Evolutionary conservation across 305 asterid species (phyloP), one percentile per base, ranked within the genome.

Genomic region (Lippia alba): DNA sequence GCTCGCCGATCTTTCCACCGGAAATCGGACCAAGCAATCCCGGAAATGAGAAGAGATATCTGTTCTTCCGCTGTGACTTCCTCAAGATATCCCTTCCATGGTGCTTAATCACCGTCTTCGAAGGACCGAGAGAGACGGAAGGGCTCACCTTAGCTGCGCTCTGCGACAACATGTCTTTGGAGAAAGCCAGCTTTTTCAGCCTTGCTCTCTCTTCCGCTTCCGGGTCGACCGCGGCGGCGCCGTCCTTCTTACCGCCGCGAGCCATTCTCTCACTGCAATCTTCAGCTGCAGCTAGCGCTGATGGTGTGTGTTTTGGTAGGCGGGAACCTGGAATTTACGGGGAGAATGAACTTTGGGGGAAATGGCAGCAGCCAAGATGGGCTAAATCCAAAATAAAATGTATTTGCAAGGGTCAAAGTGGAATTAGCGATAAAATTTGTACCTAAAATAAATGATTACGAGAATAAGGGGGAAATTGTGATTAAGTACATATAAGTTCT

Each of bases 1-100:
- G 92, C 63, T 89, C 95, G 62, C 97, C 97, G 18, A 89, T 83
- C 75, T 89, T 92, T 3, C 97, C 98, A 10, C 97, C 95, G 6
- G 96, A 84, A 70, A 90, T 57, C 12, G 97, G 89, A 17, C 80
- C 93, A 12, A 92, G 79, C 15, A 84, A 87, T 18, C 93, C 98
- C 8, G 91, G 95, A 65, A 91, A 89, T 11, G 95, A 91, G 86
- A 86, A 91, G n/a, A 90, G 80, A 46, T 74, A 83, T 11, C 74
- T 81, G 77, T 80, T 92, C 80, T 86, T 90, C 71, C 95, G 80
- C 59, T 90, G 97, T 1, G 96, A 92, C 79, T 92, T 92, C 36
- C 84, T 70, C 12, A 90, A 18, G 14, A 92, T 82, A 78, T 92
- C 97, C 67, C 66, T 84, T 65, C 98, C 95, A 70, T 90, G 91